Conservation (phyloP, 129 eudicot species). For the Flaveria ramosissima region DNA sequence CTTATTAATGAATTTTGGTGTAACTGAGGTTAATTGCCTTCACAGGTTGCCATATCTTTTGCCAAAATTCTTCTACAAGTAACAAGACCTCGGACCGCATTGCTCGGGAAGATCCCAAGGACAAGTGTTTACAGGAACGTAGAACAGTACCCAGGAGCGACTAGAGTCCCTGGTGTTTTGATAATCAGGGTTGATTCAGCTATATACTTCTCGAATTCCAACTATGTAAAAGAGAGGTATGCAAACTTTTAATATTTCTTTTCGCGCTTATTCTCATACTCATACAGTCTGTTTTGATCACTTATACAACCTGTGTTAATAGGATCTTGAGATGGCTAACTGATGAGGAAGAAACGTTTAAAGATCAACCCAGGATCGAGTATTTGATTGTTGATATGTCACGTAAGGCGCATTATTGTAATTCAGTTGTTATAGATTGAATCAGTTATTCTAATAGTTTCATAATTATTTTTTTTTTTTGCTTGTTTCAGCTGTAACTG, state of each 20-base stretch:
- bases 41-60: slow-evolving; percentile 63
- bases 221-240: slow-evolving; percentile 72
- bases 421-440: neutral
- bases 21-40: neutral
- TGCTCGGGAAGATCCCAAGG: slow-evolving; percentile 68
- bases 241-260: neutral
- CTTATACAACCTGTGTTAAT: neutral
- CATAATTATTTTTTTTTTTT: neutral
- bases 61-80: slow-evolving; percentile 77
- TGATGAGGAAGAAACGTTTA: slow-evolving; percentile 67
- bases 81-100: slow-evolving; percentile 72
- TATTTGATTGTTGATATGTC: slow-evolving; percentile 79
- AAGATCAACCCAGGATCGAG: slow-evolving; percentile 44
- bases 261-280: neutral
- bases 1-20: neutral
- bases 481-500: slow-evolving; percentile 79
- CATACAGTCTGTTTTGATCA: neutral
- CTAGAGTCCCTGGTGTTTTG: slow-evolving; percentile 62
- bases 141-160: slow-evolving; percentile 68
- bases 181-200: slow-evolving; percentile 70
- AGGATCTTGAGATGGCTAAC: slow-evolving; percentile 78
- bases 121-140: slow-evolving; percentile 63
- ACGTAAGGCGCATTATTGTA: slow-evolving; percentile 52
- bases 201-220: slow-evolving; percentile 73
- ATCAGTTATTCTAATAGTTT: neutral